A percentile compares a stretch with the other conserved stretches of the same genome.
Conservation (phyloP, 2,329 filamentous ascomycete species). For the Lachnum nothofagi region DNA sequence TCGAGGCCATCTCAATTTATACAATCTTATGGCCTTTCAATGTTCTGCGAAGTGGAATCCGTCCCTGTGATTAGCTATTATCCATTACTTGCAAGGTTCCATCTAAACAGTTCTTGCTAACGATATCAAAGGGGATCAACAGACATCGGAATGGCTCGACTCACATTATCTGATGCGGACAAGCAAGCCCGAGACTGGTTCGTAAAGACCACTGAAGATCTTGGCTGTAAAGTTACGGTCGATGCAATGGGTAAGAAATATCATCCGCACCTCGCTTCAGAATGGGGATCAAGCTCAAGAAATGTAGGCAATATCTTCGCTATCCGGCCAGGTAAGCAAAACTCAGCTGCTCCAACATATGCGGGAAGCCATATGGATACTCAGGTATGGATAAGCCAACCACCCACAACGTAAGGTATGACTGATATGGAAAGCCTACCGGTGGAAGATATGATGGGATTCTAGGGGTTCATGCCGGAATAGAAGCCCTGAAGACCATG, state of each 20-base stretch:
- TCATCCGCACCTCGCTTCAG: too few relatives aligned
- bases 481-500: slow-evolving; percentile 67
- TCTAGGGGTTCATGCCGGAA: slow-evolving; percentile 64
- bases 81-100: too few relatives aligned
- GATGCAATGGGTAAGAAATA: slow-evolving; percentile 70
- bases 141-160: slow-evolving; percentile 72
- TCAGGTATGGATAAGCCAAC: slow-evolving; percentile 34
- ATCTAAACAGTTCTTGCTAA: slow-evolving; percentile 3
- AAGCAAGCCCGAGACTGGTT: slow-evolving; percentile 74
- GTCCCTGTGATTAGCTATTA: too few relatives aligned
- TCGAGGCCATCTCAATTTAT: too few relatives aligned
- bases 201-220: slow-evolving; percentile 51
- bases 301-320: slow-evolving; percentile 63
- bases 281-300: not conserved
- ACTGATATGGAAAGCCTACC: slow-evolving; percentile 39
- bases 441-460: slow-evolving; percentile 74
- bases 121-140: slow-evolving; percentile 40
- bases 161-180: slow-evolving; percentile 67
- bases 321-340: slow-evolving; percentile 56
- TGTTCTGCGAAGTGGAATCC: too few relatives aligned
- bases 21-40: too few relatives aligned
- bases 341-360: slow-evolving; percentile 56
- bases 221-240: slow-evolving; percentile 63
- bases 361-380: slow-evolving; percentile 67
- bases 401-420: slow-evolving; percentile 18